Base-by-base conservation (phyloP, 2,329 filamentous ascomycete species). In the Intubia oerlemansii region DNA sequence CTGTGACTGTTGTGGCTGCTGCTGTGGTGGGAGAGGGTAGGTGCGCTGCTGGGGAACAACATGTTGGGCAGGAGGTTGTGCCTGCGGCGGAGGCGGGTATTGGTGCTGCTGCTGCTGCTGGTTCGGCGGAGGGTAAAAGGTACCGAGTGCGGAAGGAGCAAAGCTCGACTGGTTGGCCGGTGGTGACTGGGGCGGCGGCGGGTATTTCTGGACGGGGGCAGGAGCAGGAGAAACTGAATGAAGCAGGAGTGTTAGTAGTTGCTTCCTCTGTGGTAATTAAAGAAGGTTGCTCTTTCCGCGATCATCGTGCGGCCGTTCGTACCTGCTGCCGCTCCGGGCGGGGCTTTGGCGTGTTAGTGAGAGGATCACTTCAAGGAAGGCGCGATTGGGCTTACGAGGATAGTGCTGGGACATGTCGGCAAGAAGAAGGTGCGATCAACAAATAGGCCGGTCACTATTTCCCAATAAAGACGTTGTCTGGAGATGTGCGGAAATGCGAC, bases 121-220 rank as follows among this genome's bases (percentile, higher is more conserved):
- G 7, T 43, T 48, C 14, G 42, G 49, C 9, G 38, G 41, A 10
- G 44, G 45, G 30, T 48, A 51, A 8, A 44, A 39, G 11, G 43
- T n/a, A 17, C 39, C 37, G n/a, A n/a, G n/a, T n/a, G 44, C 39
- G 11, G 28, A 21, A 21, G 45, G 42, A 13, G 47, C 42, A 16
- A 51, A 50, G 33, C 45, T 47, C 32, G 46, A 48, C 35, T 46
- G 42, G 14, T 40, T 43, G 10, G 48, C 46, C 12, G 48, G 47
- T 12, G 48, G 46, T 18, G 47, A 50, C 40, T 44, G 43, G 19
- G 48, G 48, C 28, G 48, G 48, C 18, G 46, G 45, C 4, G 48
- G 47, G 25, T 51, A 50, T 34, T 39, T 42, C 29, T 37, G 41
- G 7, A 30, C 33, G 24, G 27, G 19, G 7, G 20, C 37, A 17